Evolutionary conservation across 805 yeast genomes (phyloP).

Genomic region (Yarrowia bubula): DNA sequence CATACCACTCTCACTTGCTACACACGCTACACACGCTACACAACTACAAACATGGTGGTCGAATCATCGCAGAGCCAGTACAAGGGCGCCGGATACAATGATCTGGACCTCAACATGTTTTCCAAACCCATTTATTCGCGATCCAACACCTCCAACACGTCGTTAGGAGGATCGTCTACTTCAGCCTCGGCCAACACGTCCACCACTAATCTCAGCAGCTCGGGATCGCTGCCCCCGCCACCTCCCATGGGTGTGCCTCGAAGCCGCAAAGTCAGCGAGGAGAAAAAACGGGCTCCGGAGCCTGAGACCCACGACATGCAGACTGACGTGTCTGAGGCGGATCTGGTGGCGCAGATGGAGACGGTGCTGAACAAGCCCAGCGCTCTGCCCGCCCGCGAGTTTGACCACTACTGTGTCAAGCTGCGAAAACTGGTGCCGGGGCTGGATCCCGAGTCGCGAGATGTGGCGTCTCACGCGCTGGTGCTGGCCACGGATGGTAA

Average conservation of each 20-base stretch:
- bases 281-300: slow-evolving; percentile 1
- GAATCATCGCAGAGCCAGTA: slow-evolving; percentile 17
- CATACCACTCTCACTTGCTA: not conserved
- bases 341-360: slow-evolving; percentile 1
- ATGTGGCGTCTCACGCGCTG: slow-evolving; percentile 36
- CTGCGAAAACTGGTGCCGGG: slow-evolving; percentile 30
- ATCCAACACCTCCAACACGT: slow-evolving; percentile 7
- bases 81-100: slow-evolving; percentile 27
- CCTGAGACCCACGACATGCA: not conserved
- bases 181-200: slow-evolving; percentile 1
- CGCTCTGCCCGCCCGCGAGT: slow-evolving; percentile 31
- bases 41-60: not conserved
- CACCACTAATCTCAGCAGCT: slow-evolving; percentile 8
- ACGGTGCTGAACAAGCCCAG: not conserved
- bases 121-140: slow-evolving; percentile 12
- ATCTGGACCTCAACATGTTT: slow-evolving; percentile 12
- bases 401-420: slow-evolving; percentile 33
- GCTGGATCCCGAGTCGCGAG: slow-evolving; percentile 31
- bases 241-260: slow-evolving; percentile 21
- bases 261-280: slow-evolving; percentile 8
- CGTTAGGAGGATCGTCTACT: not conserved
- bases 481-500: slow-evolving; percentile 37
- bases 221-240: slow-evolving; percentile 1
- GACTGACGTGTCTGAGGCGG: not conserved
- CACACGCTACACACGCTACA: not conserved